Percentiles rank a stretch among this genome's conserved stretches.
Evolutionary conservation across 352 stramenopile species (phyloP).

Genomic region (Peronospora destructor): DNA sequence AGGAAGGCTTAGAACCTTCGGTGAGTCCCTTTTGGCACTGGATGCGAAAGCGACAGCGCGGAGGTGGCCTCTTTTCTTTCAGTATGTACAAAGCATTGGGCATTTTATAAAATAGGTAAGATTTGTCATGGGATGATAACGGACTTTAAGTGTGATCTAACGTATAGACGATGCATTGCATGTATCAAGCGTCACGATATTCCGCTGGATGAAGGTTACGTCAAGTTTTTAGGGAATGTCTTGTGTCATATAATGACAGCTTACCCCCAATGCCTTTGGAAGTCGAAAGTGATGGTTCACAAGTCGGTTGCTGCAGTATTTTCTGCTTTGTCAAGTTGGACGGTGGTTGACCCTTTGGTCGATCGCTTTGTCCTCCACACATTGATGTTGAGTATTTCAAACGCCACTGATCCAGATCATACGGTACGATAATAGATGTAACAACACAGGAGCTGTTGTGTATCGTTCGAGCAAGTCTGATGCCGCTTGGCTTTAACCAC

Average conservation of each 20-base stretch:
- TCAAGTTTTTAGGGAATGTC: conserved; percentile 48
- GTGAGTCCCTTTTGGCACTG: conserved; percentile 60
- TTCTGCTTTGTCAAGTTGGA: conserved; percentile 30
- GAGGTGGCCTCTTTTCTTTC: conserved; percentile 52
- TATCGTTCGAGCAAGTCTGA: conserved; percentile 2
- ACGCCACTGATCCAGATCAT: conserved; percentile 38
- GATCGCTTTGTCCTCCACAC: conserved; percentile 52
- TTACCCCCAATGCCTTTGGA: conserved; percentile 61
- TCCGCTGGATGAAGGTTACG: conserved; percentile 38
- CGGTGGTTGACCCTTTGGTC: conserved; percentile 33
- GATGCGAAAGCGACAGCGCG: conserved; percentile 40
- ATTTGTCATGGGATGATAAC: conserved; percentile 2
- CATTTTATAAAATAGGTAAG: conserved; percentile 52
- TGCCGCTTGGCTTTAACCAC: background rate
- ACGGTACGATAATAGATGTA: conserved; percentile 24
- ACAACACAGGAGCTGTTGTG: background rate
- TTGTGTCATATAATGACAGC: conserved; percentile 54
- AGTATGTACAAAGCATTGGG: conserved; percentile 51
- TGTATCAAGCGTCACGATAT: conserved; percentile 19
- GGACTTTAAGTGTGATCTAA: conserved; percentile 10
- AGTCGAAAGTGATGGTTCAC: conserved; percentile 45
- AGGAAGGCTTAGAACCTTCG: conserved; percentile 54
- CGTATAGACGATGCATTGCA: background rate
- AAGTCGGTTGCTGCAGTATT: conserved; percentile 47
- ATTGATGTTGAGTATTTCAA: conserved; percentile 65